Percentiles rank a stretch among this genome's conserved stretches.
phyloP scores from a whole-genome alignment of 495 filamentous ascomycete genomes.

The Aspergillus wentii region DNA sequence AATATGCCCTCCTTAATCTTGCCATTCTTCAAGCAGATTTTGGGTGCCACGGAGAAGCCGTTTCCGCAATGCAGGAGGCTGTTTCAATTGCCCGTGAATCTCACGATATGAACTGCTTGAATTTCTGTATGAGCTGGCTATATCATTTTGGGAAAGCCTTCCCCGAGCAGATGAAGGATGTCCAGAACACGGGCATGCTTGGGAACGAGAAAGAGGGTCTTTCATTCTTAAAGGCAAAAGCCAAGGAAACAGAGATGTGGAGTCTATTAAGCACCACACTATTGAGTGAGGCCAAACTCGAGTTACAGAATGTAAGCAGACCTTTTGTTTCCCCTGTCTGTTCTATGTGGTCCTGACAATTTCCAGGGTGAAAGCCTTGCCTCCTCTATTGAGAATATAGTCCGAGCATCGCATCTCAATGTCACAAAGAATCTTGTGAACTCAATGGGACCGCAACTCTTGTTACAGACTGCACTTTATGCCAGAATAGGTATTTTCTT shows the following conservation, averaged over 20 bases:
- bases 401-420: slow-evolving; percentile 77
- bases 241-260: slow-evolving; percentile 86
- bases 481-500: slow-evolving; percentile 62
- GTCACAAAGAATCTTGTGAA: slow-evolving; percentile 68
- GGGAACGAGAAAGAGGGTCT: slow-evolving; percentile 79
- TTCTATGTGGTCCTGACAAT: slow-evolving; percentile 8
- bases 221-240: slow-evolving; percentile 78
- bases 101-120: slow-evolving; percentile 85
- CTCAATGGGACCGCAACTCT: slow-evolving; percentile 67
- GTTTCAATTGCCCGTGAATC: slow-evolving; percentile 89
- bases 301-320: slow-evolving; percentile 58
- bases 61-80: slow-evolving; percentile 87
- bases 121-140: slow-evolving; percentile 96
- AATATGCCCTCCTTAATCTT: slow-evolving; percentile 92
- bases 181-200: slow-evolving; percentile 66
- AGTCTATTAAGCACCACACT: slow-evolving; percentile 78
- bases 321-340: neutral
- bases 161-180: slow-evolving; percentile 65
- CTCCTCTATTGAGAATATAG: slow-evolving; percentile 69
- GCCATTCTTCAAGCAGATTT: slow-evolving; percentile 95
- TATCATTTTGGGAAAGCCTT: slow-evolving; percentile 89
- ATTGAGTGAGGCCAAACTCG: slow-evolving; percentile 80
- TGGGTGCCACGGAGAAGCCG: slow-evolving; percentile 84
- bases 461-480: slow-evolving; percentile 68
- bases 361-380: slow-evolving; percentile 73